Evolutionary conservation across 352 stramenopile genomes (phyloP), one percentile per base, ranked within the genome.

Genomic region (Pythium rhizo-oryzae): DNA sequence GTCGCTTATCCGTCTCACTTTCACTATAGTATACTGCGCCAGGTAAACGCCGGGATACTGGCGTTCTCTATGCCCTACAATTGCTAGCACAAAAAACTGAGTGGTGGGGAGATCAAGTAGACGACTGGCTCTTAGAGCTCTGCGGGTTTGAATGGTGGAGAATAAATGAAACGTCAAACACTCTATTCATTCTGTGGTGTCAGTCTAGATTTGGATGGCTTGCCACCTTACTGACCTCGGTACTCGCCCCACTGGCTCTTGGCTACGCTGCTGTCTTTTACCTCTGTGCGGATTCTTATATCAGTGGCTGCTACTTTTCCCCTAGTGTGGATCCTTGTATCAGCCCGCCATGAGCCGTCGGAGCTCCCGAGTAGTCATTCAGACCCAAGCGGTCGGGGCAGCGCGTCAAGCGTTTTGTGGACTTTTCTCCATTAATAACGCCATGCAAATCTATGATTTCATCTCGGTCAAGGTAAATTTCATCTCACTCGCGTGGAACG

Each of bases 381-480:
- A 63, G 57, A 53, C 57, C 18, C 57, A 63, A 25, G n/a, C 57
- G 28, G 57, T 49, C n/a, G 23, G 39, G 25, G 51, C 51, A 25
- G 28, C 25, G 51, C 28, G 51, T 24, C 24, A 43, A 43, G 44
- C 59, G 24, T 57, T 56, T 49, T 65, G 59, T 37, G 59, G 59
- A n/a, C 44, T 65, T 23, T 65, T 49, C 28, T 51, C 37, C 12
- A 65, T 65, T 44, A 65, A 56, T 46, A 65, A 65, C 57, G 59
- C 19, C 44, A 57, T 65, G 59, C 59, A 65, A 57, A 21, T 55
- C 23, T 49, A 49, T 18, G 46, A 65, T 21, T 65, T 57, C 19
- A 65, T 65, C 35, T 41, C 59, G n/a, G 24, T 57, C n/a, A 35
- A 56, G 8, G 44, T 57, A 57, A 39, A n/a, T 65, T 54, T 50